Base-by-base conservation (phyloP, 2,329 filamentous ascomycete species). In the Claviceps fusiformis region DNA sequence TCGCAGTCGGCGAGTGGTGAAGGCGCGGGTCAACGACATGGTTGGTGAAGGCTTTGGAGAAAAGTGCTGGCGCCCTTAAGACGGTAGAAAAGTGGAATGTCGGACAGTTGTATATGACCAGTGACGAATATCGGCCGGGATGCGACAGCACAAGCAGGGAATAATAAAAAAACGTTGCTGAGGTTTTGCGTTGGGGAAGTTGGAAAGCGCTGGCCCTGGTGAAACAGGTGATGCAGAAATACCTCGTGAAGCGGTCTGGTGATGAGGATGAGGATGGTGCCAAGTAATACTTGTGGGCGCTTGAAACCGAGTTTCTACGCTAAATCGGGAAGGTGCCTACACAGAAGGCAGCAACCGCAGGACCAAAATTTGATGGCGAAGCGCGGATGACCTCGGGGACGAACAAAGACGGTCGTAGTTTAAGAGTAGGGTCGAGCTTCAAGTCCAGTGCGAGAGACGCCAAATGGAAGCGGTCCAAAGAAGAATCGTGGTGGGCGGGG, bases 1-100 rank as follows among this genome's bases (percentile, higher is more conserved):
- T 73, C 82, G 86, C 61, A 73, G 74, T 70, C 83, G 81, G 69
- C 82, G 80, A 62, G 83, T 87, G 43, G 81, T 85, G 68, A 91
- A 86, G 57, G 85, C 86, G 66, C 87, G 80, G 53, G 83, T 78
- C 62, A 91, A 73, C 77, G 76, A 77, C 66, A 75, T 78, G 58
- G 53, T 56, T 59, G 60, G 41, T 55, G 49, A n/a, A 44, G 15
- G 41, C n/a, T 45, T 33, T n/a, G 31, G 17, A n/a, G 8, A 49
- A 44, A 17, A 33, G 24, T 2, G 9, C 15, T 24, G 50, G 15
- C 33, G 50, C 24, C 29, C 29, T 31, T n/a, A 19, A 19, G 41
- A 51, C 54, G 35, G 47, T n/a, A 13, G 37, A 52, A 50, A 47
- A 55, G 49, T 53, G 56, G 53, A 49, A 35, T 29, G 24, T 5